Conservation (phyloP, 2,329 filamentous ascomycete genomes). For the Neoscytalidium dimidiatum region DNA sequence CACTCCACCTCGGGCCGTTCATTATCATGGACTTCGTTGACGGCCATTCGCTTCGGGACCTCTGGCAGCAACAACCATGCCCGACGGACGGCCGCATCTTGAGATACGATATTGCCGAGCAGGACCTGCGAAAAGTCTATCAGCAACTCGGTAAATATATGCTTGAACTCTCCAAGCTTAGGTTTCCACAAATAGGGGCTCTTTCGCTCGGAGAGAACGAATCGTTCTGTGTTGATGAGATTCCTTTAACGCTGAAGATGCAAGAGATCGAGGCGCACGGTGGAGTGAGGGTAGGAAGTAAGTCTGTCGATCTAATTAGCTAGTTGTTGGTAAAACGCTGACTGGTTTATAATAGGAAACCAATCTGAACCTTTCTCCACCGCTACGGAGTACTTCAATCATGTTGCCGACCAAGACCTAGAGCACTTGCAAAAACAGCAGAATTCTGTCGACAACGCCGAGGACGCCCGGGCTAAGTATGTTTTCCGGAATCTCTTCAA, state of each 20-base stretch:
- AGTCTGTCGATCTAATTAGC: neutral
- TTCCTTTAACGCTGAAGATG: constrained; percentile 17
- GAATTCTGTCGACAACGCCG: constrained; percentile 26
- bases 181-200: constrained; percentile 23
- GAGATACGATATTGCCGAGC: constrained; percentile 22
- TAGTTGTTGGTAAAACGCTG: neutral
- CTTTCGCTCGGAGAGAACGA: neutral
- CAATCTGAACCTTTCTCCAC: constrained; percentile 16
- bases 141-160: constrained; percentile 19
- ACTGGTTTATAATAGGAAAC: neutral
- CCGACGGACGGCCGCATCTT: constrained; percentile 20
- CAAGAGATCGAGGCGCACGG: constrained; percentile 25
- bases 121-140: constrained; percentile 22
- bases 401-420: constrained; percentile 26
- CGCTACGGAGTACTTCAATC: constrained; percentile 25
- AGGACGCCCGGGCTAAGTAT: constrained; percentile 30
- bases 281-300: constrained; percentile 15
- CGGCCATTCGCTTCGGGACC: constrained; percentile 23
- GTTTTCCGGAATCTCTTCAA: constrained; percentile 26
- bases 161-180: constrained; percentile 22
- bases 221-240: neutral
- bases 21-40: constrained; percentile 30
- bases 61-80: constrained; percentile 25
- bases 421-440: constrained; percentile 28
- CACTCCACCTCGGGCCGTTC: constrained; percentile 28